A percentile compares a stretch with the other conserved stretches of the same genome.
Evolutionary conservation across 2,329 filamentous ascomycete genomes (phyloP).

Genomic region (Zelopaecilomyces penicillatus): DNA sequence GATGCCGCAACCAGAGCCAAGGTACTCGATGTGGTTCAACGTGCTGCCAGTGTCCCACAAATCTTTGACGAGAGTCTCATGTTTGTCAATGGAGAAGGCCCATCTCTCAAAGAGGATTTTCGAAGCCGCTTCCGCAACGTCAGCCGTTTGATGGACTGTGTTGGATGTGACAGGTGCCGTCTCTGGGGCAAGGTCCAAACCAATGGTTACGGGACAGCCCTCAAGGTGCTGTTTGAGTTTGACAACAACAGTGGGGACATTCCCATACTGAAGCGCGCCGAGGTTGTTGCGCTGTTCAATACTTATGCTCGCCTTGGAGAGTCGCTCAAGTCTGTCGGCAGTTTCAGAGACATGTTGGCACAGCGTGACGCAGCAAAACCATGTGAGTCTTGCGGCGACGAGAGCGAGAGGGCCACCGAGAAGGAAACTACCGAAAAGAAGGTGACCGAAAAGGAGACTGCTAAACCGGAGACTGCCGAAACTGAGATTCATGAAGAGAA

Average conservation of each 20-base stretch:
- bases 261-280: conserved; percentile 73
- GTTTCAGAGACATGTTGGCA: conserved; percentile 54
- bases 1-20: conserved; percentile 73
- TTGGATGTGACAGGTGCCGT: conserved; percentile 96
- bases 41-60: conserved; percentile 59
- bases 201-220: conserved; percentile 83
- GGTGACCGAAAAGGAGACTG: conserved; percentile 26
- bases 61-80: conserved; percentile 95
- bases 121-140: conserved; percentile 95
- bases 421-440: conserved; percentile 33
- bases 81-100: conserved; percentile 73
- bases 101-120: conserved; percentile 91
- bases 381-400: conserved; percentile 11
- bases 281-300: conserved; percentile 90
- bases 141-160: conserved; percentile 94
- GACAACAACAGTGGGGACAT: conserved; percentile 58
- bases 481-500: no score
- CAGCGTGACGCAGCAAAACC: conserved; percentile 21
- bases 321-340: conserved; percentile 64
- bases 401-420: conserved; percentile 28
- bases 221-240: conserved; percentile 95
- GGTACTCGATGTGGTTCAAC: conserved; percentile 65
- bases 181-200: conserved; percentile 98
- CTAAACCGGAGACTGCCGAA: conserved; percentile 33
- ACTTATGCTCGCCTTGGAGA: conserved; percentile 82